These are phyloP conservation scores for Suillus ampliporus DNA, from an alignment of 768 basidiomycete genomes.

Conservation along the genomic window DNA sequence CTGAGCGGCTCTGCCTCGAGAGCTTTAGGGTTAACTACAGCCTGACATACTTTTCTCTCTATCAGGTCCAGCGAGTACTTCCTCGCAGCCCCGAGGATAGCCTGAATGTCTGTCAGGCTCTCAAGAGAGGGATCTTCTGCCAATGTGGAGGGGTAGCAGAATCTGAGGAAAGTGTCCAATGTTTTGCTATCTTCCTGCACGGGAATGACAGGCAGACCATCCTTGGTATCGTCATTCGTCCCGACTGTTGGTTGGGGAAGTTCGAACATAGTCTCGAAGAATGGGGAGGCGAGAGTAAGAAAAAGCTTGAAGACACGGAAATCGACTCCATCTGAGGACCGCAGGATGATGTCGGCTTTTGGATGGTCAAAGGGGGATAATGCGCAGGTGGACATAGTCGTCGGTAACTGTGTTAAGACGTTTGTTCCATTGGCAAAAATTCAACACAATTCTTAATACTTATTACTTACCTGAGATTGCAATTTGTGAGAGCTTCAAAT, in stretches of 20 bases:
- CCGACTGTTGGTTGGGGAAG: slow-evolving; percentile 3
- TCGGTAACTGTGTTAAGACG: not conserved
- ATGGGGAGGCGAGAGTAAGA: slow-evolving; percentile 32
- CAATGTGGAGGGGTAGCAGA: slow-evolving; percentile 18
- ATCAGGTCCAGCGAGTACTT: slow-evolving; percentile 49
- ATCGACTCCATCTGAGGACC: slow-evolving; percentile 18
- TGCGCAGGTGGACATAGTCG: slow-evolving; percentile 12
- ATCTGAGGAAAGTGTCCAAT: slow-evolving; percentile 22
- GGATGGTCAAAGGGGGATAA: slow-evolving; percentile 11
- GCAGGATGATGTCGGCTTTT: slow-evolving; percentile 21
- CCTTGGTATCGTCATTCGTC: not conserved
- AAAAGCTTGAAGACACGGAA: slow-evolving; percentile 31
- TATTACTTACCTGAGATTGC: not conserved
- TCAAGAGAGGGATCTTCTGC: slow-evolving; percentile 4
- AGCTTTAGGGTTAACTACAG: slow-evolving; percentile 17
- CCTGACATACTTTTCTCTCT: slow-evolving; percentile 24
- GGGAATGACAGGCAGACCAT: slow-evolving; percentile 2
- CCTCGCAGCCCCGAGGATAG: slow-evolving; percentile 40
- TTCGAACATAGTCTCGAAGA: not conserved
- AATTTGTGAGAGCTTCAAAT: not conserved
- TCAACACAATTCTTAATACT: not conserved
- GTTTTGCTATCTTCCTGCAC: slow-evolving; percentile 18
- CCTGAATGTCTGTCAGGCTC: not conserved
- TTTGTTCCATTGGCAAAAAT: not conserved
- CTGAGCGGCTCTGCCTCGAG: slow-evolving; percentile 25